Percentiles rank a stretch among this genome's conserved stretches.
phyloP scores from a whole-genome alignment of 495 filamentous ascomycete genomes.

The Tetracladium setigerum region DNA sequence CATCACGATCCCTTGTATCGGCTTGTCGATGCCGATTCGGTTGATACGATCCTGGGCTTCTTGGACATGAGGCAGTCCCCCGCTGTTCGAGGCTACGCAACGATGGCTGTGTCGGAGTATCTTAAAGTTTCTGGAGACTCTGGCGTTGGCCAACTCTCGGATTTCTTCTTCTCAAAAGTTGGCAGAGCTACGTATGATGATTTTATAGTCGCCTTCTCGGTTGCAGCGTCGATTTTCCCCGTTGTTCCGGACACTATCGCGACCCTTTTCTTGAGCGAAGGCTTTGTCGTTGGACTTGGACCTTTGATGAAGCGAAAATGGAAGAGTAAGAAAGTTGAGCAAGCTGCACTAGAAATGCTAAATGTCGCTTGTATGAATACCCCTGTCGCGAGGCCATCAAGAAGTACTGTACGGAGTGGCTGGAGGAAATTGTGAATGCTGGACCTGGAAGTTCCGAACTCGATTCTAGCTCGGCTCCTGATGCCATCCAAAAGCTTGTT shows the following conservation, averaged over 20 bases:
- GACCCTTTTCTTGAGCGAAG: slow-evolving; percentile 73
- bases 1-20: slow-evolving; percentile 42
- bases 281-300: slow-evolving; percentile 63
- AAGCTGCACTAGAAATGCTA: slow-evolving; percentile 75
- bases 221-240: slow-evolving; percentile 78
- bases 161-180: slow-evolving; percentile 51
- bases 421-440: slow-evolving; percentile 68
- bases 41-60: slow-evolving; percentile 71
- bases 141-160: slow-evolving; percentile 56
- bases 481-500: slow-evolving; percentile 19
- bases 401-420: slow-evolving; percentile 74
- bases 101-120: slow-evolving; percentile 69
- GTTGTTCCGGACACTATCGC: slow-evolving; percentile 63
- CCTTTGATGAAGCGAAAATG: slow-evolving; percentile 64
- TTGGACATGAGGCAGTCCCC: slow-evolving; percentile 68
- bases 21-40: slow-evolving; percentile 66
- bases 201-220: slow-evolving; percentile 75
- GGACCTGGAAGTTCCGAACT: slow-evolving; percentile 54
- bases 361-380: slow-evolving; percentile 83
- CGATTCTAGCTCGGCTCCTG: slow-evolving; percentile 14
- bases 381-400: slow-evolving; percentile 69
- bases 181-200: slow-evolving; percentile 46
- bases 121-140: slow-evolving; percentile 64
- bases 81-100: slow-evolving; percentile 63
- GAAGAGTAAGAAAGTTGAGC: slow-evolving; percentile 72